Percentiles rank a stretch among this genome's conserved stretches.
Evolutionary conservation across 176 grass and related monocot genomes (phyloP).

Genomic region (Cymbopogon citratus): DNA sequence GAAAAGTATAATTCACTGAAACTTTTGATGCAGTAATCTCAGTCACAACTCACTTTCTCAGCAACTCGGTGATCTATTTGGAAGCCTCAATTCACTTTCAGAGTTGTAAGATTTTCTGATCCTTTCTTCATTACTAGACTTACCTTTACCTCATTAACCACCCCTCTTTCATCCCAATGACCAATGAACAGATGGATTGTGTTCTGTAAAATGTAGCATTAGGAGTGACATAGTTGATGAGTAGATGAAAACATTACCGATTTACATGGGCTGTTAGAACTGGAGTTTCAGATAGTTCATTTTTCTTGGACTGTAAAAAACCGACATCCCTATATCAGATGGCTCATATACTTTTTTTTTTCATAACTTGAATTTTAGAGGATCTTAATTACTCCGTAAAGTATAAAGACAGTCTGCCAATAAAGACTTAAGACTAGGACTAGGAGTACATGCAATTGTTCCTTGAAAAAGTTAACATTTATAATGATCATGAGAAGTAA

Average conservation of each 20-base stretch:
- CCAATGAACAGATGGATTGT: background rate
- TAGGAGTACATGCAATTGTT: background rate
- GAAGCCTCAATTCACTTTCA: conserved; percentile 61
- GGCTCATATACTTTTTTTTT: background rate
- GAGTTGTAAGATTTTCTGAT: conserved; percentile 63
- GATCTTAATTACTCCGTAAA: background rate
- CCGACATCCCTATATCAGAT: background rate
- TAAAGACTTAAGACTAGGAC: no score
- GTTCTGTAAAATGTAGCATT: background rate
- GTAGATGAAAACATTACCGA: background rate
- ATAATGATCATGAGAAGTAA: background rate
- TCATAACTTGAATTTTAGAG: background rate
- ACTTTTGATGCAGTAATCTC: conserved; percentile 62
- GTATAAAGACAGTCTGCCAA: no score
- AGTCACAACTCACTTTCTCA: conserved; percentile 74
- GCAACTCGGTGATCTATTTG: conserved; percentile 67
- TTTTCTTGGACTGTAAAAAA: background rate
- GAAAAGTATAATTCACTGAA: conserved; percentile 13
- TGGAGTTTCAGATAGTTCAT: background rate
- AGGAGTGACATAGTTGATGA: background rate
- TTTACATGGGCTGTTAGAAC: background rate
- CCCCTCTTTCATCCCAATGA: background rate
- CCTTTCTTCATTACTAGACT: conserved; percentile 12
- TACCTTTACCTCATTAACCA: background rate
- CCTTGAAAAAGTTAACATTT: background rate